These are phyloP conservation scores for Phalaenopsis hybrid DNA, from an alignment of 116 monocot species.

Conservation along the genomic window DNA sequence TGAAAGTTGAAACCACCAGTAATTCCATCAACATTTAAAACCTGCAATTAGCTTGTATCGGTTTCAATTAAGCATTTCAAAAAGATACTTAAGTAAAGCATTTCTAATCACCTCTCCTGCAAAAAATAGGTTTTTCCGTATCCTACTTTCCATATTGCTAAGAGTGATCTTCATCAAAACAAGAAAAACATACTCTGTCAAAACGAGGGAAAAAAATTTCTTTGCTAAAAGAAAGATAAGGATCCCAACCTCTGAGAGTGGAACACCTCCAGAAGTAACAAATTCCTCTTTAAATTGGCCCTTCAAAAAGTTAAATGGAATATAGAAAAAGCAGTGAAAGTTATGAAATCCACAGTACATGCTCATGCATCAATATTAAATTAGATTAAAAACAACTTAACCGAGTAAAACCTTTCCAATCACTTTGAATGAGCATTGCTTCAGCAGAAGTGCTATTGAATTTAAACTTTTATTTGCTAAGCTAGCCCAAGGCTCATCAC, in stretches of 20 bases:
- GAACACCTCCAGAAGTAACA: slow-evolving; percentile 94
- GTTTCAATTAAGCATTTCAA: not conserved
- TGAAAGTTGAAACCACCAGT: slow-evolving; percentile 99
- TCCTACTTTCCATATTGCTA: slow-evolving; percentile 84
- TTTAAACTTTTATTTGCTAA: slow-evolving; percentile 57
- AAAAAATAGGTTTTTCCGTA: slow-evolving; percentile 66
- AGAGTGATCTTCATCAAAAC: slow-evolving; percentile 59
- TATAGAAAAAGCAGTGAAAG: not conserved
- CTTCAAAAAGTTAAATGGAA: slow-evolving; percentile 21
- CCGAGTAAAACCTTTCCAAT: slow-evolving; percentile 52
- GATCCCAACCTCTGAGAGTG: slow-evolving; percentile 73
- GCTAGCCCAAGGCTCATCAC: slow-evolving; percentile 71
- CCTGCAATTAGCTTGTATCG: slow-evolving; percentile 29
- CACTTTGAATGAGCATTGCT: slow-evolving; percentile 71
- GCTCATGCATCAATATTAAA: not conserved
- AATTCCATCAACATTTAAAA: slow-evolving; percentile 84
- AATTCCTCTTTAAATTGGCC: slow-evolving; percentile 99
- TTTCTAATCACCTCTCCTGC: slow-evolving; percentile 72
- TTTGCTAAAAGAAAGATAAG: slow-evolving; percentile 7
- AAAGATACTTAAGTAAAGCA: not conserved
- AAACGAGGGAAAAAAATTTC: not conserved
- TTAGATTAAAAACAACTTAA: not conserved
- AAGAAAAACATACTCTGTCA: slow-evolving; percentile 15
- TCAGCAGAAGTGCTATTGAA: slow-evolving; percentile 57
- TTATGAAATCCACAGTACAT: not conserved